Conservation (phyloP, 345 rosid species). For the Ailanthus altissimus region DNA sequence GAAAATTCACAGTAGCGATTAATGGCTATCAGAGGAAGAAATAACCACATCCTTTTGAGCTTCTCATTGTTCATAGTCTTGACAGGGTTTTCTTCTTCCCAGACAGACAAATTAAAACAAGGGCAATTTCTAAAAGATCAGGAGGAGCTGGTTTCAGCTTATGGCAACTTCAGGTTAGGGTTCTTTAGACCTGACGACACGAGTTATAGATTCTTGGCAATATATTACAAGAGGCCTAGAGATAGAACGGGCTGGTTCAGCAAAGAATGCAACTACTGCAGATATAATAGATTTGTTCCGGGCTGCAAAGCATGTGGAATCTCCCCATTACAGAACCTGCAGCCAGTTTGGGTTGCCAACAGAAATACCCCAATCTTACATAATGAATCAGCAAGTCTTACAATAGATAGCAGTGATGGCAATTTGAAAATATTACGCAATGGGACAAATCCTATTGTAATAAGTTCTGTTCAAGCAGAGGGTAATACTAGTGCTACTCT, state of each 20-base stretch:
- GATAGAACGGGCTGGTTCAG: too few relatives aligned
- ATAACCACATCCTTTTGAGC: background rate
- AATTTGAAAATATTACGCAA: constrained; percentile 7
- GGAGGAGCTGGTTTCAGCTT: constrained; percentile 15
- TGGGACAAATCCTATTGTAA: background rate
- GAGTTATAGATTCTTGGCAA: background rate
- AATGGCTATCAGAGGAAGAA: background rate
- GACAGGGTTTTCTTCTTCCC: background rate
- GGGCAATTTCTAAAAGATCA: constrained; percentile 9
- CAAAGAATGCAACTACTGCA: too few relatives aligned
- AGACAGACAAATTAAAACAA: background rate
- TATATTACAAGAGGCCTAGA: background rate
- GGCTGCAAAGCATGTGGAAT: too few relatives aligned
- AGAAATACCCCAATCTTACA: background rate
- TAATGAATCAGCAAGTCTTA: background rate
- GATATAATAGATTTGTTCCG: too few relatives aligned
- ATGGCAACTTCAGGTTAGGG: constrained; percentile 17
- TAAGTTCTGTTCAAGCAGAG: constrained; percentile 15
- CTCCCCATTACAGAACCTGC: background rate
- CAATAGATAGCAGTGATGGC: background rate
- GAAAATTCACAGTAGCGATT: background rate
- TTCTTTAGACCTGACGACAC: background rate
- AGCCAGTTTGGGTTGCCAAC: constrained; percentile 29
- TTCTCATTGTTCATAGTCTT: background rate
- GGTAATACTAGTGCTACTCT: constrained; percentile 32